Evolutionary conservation across 306 rosid species (phyloP).

Genomic region (Pterocarpus macrocarpus): DNA sequence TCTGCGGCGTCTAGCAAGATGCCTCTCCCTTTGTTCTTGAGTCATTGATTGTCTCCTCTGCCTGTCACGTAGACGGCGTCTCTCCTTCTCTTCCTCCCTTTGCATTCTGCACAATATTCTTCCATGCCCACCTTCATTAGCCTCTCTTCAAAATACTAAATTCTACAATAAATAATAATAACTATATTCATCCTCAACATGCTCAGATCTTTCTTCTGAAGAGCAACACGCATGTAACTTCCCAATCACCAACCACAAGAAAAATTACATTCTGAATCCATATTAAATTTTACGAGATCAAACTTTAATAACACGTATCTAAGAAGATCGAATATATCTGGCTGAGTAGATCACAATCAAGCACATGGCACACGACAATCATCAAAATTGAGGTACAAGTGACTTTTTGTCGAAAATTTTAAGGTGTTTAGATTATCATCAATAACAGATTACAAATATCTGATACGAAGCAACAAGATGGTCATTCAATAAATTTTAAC

Average conservation of each 20-base stretch:
- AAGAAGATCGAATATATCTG: background rate
- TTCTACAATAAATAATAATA: too few relatives aligned
- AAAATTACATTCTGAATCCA: background rate
- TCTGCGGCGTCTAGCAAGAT: too few relatives aligned
- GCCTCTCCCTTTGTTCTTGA: too few relatives aligned
- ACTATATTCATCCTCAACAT: too few relatives aligned
- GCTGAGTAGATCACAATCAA: slow-evolving; percentile 3
- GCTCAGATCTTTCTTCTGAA: background rate
- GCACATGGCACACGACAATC: background rate
- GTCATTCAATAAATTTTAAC: background rate
- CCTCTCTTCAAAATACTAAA: too few relatives aligned
- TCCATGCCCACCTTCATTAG: too few relatives aligned
- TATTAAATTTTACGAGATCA: too few relatives aligned
- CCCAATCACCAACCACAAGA: background rate
- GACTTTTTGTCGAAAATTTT: background rate
- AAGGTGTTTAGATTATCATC: background rate
- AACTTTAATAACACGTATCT: too few relatives aligned
- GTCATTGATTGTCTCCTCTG: too few relatives aligned
- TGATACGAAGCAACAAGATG: background rate
- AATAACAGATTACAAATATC: background rate
- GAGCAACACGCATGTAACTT: background rate
- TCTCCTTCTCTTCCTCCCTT: too few relatives aligned
- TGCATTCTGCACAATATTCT: too few relatives aligned
- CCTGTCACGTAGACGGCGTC: too few relatives aligned
- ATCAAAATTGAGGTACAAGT: background rate